phyloP scores from a whole-genome alignment of 352 stramenopile species.

The Phytopythium kandeliae region DNA sequence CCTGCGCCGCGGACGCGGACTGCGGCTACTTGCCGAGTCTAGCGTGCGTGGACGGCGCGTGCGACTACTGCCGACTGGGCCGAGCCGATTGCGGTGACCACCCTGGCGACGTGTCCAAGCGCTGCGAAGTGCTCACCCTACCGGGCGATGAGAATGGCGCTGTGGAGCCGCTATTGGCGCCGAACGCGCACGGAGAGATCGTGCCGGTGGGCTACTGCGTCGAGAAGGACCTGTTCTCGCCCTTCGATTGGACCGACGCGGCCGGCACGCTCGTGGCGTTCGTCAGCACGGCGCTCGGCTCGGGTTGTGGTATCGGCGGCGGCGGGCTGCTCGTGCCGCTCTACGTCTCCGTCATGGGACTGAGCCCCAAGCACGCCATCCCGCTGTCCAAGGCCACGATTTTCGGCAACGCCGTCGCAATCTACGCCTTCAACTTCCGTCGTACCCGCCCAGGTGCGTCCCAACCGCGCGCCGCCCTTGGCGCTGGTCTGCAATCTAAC shows the following conservation, averaged over 20 bases:
- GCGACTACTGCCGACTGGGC: conserved; percentile 50
- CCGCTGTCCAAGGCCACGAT: conserved; percentile 97
- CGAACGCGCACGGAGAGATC: conserved; percentile 21
- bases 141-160: conserved; percentile 25
- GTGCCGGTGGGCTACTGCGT: conserved; percentile 58
- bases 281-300: conserved; percentile 85
- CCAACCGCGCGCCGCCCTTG: conserved; percentile 5
- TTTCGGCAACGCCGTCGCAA: conserved; percentile 94
- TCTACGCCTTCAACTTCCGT: conserved; percentile 91
- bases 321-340: conserved; percentile 96
- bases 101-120: conserved; percentile 42
- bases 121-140: conserved; percentile 38
- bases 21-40: conserved; percentile 74
- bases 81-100: conserved; percentile 50
- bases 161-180: conserved; percentile 21
- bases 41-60: conserved; percentile 33
- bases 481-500: conserved; percentile 16
- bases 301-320: conserved; percentile 90
- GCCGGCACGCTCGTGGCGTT: conserved; percentile 68
- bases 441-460: conserved; percentile 88
- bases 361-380: conserved; percentile 95
- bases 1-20: conserved; percentile 43
- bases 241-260: conserved; percentile 65
- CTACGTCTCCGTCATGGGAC: conserved; percentile 94
- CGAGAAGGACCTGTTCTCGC: conserved; percentile 77